Conservation (phyloP, 2,329 filamentous ascomycete genomes). For the Neonectria faginata region DNA sequence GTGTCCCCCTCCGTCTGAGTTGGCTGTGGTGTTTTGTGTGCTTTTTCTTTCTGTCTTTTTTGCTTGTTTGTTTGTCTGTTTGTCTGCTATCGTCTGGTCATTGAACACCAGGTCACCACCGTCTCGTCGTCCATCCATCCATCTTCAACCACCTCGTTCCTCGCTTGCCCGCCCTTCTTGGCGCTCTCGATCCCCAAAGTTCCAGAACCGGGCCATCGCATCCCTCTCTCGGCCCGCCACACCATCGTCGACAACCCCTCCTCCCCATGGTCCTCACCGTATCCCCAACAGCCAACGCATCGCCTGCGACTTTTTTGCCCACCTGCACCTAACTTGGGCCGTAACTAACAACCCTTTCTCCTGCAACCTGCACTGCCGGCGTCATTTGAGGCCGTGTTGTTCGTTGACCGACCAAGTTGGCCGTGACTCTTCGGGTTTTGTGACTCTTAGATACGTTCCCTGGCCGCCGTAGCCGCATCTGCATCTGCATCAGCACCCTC, state of each 20-base stretch:
- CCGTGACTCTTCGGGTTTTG: conserved; percentile 2
- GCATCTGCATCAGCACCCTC: conserved; percentile 22
- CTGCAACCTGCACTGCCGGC: conserved; percentile 2
- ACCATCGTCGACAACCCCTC: conserved; percentile 10
- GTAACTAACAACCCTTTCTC: conserved; percentile 8
- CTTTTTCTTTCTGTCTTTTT: conserved; percentile 17
- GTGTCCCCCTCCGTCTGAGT: conserved; percentile 25
- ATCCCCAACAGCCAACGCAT: conserved; percentile 15
- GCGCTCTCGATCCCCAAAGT: conserved; percentile 4
- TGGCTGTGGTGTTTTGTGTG: conserved; percentile 23
- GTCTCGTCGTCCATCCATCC: background rate
- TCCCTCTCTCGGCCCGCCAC: background rate
- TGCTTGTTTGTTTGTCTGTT: conserved; percentile 7
- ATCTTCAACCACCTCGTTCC: background rate
- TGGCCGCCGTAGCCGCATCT: conserved; percentile 30
- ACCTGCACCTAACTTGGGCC: conserved; percentile 18
- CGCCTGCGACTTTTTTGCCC: background rate
- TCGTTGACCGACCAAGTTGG: background rate
- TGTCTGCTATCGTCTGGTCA: background rate
- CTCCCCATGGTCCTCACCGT: conserved; percentile 20
- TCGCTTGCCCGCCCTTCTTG: background rate
- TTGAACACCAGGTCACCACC: background rate
- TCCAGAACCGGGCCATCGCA: background rate
- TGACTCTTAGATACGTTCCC: conserved; percentile 1
- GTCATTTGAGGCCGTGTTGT: conserved; percentile 1